Evolutionary conservation across 306 rosid genomes (phyloP), one percentile per base, ranked within the genome.

Genomic region (Delonix regia): DNA sequence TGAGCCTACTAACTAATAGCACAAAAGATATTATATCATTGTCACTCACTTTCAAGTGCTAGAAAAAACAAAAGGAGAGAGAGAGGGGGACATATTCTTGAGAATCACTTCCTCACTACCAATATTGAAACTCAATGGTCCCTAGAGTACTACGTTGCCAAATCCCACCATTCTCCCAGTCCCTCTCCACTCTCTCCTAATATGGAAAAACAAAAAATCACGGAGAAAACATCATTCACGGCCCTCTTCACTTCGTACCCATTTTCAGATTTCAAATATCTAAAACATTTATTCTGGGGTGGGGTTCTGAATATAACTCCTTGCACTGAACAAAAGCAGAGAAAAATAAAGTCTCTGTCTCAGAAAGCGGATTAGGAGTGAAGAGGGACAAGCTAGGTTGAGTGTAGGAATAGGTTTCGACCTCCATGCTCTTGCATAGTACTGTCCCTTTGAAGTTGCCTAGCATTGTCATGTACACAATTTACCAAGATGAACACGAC

Each of bases 21-120:
- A 55, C 28, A 24, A 51, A 80, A 77, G 79, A 64, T 81, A 77
- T 81, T 80, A 71, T 81, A 81, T 81, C 80, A 66, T 67, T 59
- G 73, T 83, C 86, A 38, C 80, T 80, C 74, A 45, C 70, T 81
- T 30, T 81, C 79, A 30, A 73, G 77, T 68, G 65, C 30, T 24
- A 76, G 85, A 84, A 86, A 81, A 82, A 82, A 86, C 86, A 88
- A 81, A 11, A 81, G 60, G 21, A 62, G 44, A 7, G 12, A 53
- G 15, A 30, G 30, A 21, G 61, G 30, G 61, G 65, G 27, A 28
- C 62, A 57, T 61, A 21, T n/a, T 74, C 64, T 57, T 15, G 60
- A 63, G 83, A 76, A 65, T 79, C n/a, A n/a, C n/a, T n/a, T n/a
- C n/a, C 76, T 76, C 82, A 30, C 78, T 16, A 41, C 73, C 47